Evolutionary conservation across 2,329 filamentous ascomycete genomes (phyloP), one percentile per base, ranked within the genome.

Genomic region (Gaeumannomyces sp.): DNA sequence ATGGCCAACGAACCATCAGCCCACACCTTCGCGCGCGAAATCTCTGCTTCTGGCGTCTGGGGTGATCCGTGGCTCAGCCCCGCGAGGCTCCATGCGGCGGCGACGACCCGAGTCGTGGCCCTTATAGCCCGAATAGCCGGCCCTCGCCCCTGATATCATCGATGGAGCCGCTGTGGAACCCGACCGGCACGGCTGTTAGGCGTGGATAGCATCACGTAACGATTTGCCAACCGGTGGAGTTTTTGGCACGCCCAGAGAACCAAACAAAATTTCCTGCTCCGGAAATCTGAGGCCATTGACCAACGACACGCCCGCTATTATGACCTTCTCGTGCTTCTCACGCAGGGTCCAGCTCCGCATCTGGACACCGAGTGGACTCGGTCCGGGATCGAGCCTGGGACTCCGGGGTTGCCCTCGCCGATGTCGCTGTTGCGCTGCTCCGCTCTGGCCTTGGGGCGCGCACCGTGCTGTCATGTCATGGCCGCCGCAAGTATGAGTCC

Each of bases 131-230:
- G 33, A 14, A 14, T n/a, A n/a, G n/a, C n/a, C 45, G 16, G 45
- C 19, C 19, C 45, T 25, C 19, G 19, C 45, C 45, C 45, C 45
- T n/a, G 45, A 25, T 53, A 53, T n/a, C 38, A 45, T 53, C 45
- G 45, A 53, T 25, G 45, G 45, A 53, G 45, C 7, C 22, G 8
- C 45, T n/a, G 45, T 53, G 45, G 45, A 11, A n/a, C 35, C 13
- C 11, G 14, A 14, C 45, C 6, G 45, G 45, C 45, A 53, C 22
- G 45, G 45, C 45, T 25, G 2, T 25, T 10, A 5, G 22, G 45
- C 45, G 45, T 53, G 45, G 45, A 53, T 53, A n/a, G 45, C 45
- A 53, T 53, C 45, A 53, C 45, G 45, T 53, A 53, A 53, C 45
- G 22, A n/a, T 53, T 53, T 53, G 45, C 45, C 45, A n/a, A 53